phyloP scores from a whole-genome alignment of 768 basidiomycete genomes.

The Russula virescens region DNA sequence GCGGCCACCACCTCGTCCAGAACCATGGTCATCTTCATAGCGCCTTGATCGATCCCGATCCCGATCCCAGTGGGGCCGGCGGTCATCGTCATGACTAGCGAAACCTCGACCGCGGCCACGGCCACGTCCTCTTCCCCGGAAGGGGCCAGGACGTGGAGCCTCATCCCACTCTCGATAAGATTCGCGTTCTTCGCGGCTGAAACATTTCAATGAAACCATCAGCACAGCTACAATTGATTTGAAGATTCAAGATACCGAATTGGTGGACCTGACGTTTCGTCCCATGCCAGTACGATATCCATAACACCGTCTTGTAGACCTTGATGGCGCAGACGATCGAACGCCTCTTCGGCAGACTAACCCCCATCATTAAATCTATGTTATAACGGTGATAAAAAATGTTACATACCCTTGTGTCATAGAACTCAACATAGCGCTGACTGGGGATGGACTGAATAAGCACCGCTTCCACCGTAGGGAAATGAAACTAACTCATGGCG shows the following conservation, averaged over 20 bases:
- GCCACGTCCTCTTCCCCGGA: constrained; percentile 28
- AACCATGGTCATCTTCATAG: constrained; percentile 35
- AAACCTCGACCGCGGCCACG: constrained; percentile 28
- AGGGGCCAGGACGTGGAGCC: constrained; percentile 27
- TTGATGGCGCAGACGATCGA: constrained; percentile 74
- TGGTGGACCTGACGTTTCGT: constrained; percentile 47
- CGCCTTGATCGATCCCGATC: constrained; percentile 21
- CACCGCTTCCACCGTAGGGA: background rate
- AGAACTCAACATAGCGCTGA: constrained; percentile 90
- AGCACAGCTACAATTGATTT: constrained; percentile 6
- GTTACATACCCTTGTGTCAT: constrained; percentile 69
- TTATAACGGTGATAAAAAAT: background rate
- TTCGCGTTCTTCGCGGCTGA: constrained; percentile 34
- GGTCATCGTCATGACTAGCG: constrained; percentile 18
- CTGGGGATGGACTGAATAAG: constrained; percentile 37
- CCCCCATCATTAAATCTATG: constrained; percentile 14
- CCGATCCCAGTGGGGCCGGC: constrained; percentile 20
- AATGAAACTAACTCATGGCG: constrained; percentile 41
- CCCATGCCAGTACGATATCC: constrained; percentile 86
- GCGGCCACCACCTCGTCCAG: constrained; percentile 30
- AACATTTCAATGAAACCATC: background rate
- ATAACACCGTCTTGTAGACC: constrained; percentile 79
- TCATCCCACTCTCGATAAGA: constrained; percentile 28
- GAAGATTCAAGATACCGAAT: constrained; percentile 9
- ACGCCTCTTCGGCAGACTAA: constrained; percentile 75